A percentile compares a stretch with the other conserved stretches of the same genome.
These are phyloP conservation scores for Aspergillus funiculosus DNA, from an alignment of 495 filamentous ascomycete genomes.

Conservation along the genomic window DNA sequence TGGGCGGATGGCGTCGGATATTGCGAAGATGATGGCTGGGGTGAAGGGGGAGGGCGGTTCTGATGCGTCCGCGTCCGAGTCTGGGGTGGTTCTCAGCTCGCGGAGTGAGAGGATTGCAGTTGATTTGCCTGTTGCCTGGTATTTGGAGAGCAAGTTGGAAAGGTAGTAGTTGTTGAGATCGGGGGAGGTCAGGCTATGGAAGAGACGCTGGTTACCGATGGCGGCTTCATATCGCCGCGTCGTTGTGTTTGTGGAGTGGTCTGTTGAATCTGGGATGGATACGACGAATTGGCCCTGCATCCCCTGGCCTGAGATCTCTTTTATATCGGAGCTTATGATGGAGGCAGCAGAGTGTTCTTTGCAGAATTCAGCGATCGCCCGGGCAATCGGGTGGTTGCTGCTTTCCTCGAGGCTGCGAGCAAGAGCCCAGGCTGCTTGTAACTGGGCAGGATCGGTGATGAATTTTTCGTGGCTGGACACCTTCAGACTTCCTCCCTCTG, in stretches of 20 bases:
- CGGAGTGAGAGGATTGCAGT: constrained; percentile 61
- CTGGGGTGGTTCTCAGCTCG: constrained; percentile 10
- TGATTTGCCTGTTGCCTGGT: constrained; percentile 69
- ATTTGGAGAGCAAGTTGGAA: constrained; percentile 48
- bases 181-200: constrained; percentile 36
- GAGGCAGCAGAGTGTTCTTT: constrained; percentile 27
- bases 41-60: constrained; percentile 42
- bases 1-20: constrained; percentile 69
- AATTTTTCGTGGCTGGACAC: constrained; percentile 67
- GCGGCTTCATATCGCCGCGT: constrained; percentile 53
- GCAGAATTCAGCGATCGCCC: constrained; percentile 70
- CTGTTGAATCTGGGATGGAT: constrained; percentile 16
- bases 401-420: constrained; percentile 69
- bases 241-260: constrained; percentile 3
- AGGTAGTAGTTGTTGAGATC: constrained; percentile 31
- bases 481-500: constrained; percentile 71
- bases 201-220: constrained; percentile 78
- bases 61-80: constrained; percentile 8
- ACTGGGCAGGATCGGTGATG: constrained; percentile 31
- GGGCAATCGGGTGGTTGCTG: constrained; percentile 83
- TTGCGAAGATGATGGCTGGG: constrained; percentile 62
- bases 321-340: constrained; percentile 45
- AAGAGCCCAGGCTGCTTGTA: constrained; percentile 44
- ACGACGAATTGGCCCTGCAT: constrained; percentile 62
- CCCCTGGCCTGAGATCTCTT: constrained; percentile 78